Percentiles rank a stretch among this genome's conserved stretches.
Conservation (phyloP, 441 rosid species). For the Gossypium trilobum region DNA sequence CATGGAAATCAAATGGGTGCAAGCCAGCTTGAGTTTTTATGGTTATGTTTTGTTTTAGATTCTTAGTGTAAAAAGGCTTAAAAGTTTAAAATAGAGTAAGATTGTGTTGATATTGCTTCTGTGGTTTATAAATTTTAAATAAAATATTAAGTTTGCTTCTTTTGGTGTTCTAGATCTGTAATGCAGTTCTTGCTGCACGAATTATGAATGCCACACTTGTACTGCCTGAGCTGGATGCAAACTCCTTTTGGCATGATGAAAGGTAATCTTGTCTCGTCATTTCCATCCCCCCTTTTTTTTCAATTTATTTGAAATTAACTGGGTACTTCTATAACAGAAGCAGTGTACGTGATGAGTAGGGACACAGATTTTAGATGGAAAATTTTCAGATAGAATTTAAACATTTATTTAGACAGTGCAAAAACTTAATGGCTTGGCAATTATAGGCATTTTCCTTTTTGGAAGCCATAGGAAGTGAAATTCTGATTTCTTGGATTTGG, state of each 20-base stretch:
- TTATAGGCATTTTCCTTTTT: background rate
- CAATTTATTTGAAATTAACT: background rate
- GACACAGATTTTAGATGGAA: background rate
- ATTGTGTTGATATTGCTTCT: background rate
- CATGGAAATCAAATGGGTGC: background rate
- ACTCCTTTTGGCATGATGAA: slow-evolving; percentile 97
- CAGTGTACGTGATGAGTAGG: background rate
- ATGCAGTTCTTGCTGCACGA: slow-evolving; percentile 98
- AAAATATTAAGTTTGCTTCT: slow-evolving; percentile 4
- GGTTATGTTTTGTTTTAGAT: slow-evolving; percentile 3
- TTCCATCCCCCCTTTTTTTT: background rate
- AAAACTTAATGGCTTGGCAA: background rate
- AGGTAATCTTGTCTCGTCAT: slow-evolving; percentile 56
- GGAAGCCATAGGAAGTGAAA: background rate
- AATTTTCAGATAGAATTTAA: background rate
- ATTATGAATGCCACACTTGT: slow-evolving; percentile 98
- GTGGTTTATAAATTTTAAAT: background rate
- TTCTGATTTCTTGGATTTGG: background rate
- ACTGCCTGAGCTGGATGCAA: slow-evolving; percentile 90
- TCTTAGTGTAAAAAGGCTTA: background rate
- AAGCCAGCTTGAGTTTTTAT: slow-evolving; percentile 1
- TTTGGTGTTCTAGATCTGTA: slow-evolving; percentile 63
- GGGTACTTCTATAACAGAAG: background rate
- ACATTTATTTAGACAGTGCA: background rate
- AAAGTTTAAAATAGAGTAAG: background rate